These are phyloP conservation scores for Dioscorea zingiberensis DNA, from an alignment of 106 monocot species.

Conservation along the genomic window DNA sequence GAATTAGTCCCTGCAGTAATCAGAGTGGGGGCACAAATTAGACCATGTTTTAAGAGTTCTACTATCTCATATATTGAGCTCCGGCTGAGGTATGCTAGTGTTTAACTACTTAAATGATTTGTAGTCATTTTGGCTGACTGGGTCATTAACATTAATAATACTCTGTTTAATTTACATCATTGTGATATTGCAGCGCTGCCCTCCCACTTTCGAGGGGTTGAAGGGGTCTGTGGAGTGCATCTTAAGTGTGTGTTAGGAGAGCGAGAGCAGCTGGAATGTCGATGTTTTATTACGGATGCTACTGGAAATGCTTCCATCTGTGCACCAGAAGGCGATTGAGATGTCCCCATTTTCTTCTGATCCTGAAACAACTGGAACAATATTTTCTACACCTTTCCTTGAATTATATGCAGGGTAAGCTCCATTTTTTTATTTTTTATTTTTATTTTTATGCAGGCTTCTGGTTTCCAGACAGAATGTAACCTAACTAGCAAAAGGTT, in stretches of 20 bases:
- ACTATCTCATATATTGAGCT: constrained; percentile 63
- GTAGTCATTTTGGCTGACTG: too few species aligned
- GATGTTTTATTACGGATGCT: constrained; percentile 83
- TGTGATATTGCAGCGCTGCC: constrained; percentile 74
- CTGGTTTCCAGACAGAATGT: too few species aligned
- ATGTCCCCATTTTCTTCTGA: constrained; percentile 81
- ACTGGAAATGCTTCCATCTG: constrained; percentile 74
- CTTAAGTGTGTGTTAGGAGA: constrained; percentile 89
- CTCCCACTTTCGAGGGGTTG: constrained; percentile 92
- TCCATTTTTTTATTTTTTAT: too few species aligned
- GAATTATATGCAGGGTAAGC: too few species aligned
- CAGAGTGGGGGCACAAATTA: constrained; percentile 85
- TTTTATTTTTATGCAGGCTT: too few species aligned
- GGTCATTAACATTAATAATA: too few species aligned
- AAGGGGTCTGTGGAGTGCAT: constrained; percentile 75
- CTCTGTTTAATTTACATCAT: too few species aligned
- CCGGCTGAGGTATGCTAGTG: too few species aligned
- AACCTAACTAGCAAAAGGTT: too few species aligned
- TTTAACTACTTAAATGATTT: too few species aligned
- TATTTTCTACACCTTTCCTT: too few species aligned
- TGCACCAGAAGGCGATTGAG: constrained; percentile 59
- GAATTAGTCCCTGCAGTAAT: constrained; percentile 79
- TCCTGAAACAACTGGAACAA: too few species aligned
- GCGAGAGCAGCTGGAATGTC: constrained; percentile 92
- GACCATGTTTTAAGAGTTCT: constrained; percentile 77